These are phyloP conservation scores for Parafenestella ontariensis DNA, from an alignment of 2,329 filamentous ascomycete species.

Conservation along the genomic window DNA sequence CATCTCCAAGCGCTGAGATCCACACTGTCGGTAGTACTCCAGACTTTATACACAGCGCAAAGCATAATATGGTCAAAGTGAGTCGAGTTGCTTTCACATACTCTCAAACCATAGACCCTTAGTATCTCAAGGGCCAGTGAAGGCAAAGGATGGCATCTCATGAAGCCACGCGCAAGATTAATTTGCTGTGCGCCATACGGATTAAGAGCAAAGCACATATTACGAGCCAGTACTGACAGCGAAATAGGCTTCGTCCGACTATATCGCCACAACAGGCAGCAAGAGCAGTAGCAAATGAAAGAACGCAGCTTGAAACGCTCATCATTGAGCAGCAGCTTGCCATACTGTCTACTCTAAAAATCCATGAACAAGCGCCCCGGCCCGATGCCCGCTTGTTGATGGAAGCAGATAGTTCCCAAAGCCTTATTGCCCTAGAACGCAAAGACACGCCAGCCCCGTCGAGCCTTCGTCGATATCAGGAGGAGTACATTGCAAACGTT, in stretches of 20 bases:
- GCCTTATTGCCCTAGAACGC: conserved; percentile 18
- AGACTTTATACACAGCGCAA: conserved; percentile 48
- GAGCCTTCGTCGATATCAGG: conserved; percentile 39
- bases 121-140: not conserved
- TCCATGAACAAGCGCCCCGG: conserved; percentile 23
- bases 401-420: conserved; percentile 41
- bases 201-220: not conserved
- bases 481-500: conserved; percentile 32
- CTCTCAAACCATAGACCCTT: not conserved
- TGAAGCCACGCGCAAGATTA: not conserved
- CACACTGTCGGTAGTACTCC: conserved; percentile 48
- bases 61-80: conserved; percentile 50
- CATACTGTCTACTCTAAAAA: conserved; percentile 33
- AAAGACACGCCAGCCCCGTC: conserved; percentile 22
- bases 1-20: conserved; percentile 46
- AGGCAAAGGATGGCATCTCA: not conserved
- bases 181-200: not conserved
- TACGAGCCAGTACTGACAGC: not conserved
- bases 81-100: conserved; percentile 6
- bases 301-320: conserved; percentile 45
- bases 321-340: conserved; percentile 51
- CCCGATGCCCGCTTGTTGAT: conserved; percentile 29
- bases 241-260: conserved; percentile 34
- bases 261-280: conserved; percentile 42
- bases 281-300: conserved; percentile 45